Base-by-base conservation (phyloP, 2,329 filamentous ascomycete genomes). In the Fusarium annulatum region DNA sequence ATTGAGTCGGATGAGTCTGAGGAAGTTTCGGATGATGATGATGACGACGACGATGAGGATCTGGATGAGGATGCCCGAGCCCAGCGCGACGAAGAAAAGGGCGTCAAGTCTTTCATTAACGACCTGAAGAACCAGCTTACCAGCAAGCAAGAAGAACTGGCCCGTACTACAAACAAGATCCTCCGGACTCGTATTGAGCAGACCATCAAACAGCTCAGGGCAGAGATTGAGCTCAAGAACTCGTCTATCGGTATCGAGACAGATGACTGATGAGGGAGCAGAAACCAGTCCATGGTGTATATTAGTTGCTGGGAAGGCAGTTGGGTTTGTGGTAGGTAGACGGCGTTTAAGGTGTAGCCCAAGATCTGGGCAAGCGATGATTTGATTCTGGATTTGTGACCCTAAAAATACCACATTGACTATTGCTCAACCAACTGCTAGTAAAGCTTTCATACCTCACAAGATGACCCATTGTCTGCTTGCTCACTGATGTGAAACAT, bases 21-120 rank as follows among this genome's bases (percentile, higher is more conserved):
- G 28, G 85, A 86, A 53, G 71, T 69, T 23, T 78, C 77, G 14
- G 84, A 84, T 14, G 86, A 87, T 33, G 86, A 86, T 10, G 87
- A 88, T 9, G 86, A 87, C 16, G 87, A 88, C 18, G 87, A 88
- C 18, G 87, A 87, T 39, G 86, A 88, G 7, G 87, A 88, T 48
- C 81, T 87, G 19, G 88, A 89, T 61, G 87, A 88, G 33, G 88
- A 89, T 56, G 83, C 87, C 67, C 84, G 85, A 46, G 85, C 85
- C 7, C 82, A 84, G 61, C 82, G 83, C 26, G 86, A 88, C 52
- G 85, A 88, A 69, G 83, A 86, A 69, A 85, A 88, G 71, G 87
- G 88, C 68, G 85, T 89, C 69, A 85, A 86, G 73, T 87, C 87
- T 74, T 88, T 89, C 71, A 86, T 89, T 58, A 82, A 84, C 55